A percentile compares a stretch with the other conserved stretches of the same genome.
Conservation (phyloP, 2,329 filamentous ascomycete genomes). For the Biscogniauxia mediterranea region DNA sequence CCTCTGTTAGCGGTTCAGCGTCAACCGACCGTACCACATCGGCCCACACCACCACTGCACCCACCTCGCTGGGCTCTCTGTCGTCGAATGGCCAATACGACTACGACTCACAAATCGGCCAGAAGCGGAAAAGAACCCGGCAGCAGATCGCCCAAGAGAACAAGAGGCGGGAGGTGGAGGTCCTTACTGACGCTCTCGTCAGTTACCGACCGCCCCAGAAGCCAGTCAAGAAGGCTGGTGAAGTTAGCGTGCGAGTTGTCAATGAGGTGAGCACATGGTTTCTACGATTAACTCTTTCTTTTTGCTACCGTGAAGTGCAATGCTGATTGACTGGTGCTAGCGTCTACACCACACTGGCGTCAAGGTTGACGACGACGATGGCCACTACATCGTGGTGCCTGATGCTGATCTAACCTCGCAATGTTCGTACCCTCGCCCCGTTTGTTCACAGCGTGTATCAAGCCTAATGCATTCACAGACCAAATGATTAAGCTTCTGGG, state of each 20-base stretch:
- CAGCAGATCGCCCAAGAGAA: constrained; percentile 81
- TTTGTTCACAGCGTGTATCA: background rate
- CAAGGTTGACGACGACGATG: constrained; percentile 93
- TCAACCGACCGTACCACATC: constrained; percentile 85
- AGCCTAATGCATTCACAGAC: constrained; percentile 52
- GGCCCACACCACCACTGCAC: constrained; percentile 78
- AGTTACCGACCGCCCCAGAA: constrained; percentile 85
- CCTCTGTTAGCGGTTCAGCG: constrained; percentile 69
- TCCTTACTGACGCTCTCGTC: constrained; percentile 66
- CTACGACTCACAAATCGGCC: constrained; percentile 67
- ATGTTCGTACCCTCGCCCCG: constrained; percentile 60
- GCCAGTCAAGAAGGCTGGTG: constrained; percentile 85
- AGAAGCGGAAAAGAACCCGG: constrained; percentile 83
- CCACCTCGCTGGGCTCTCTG: constrained; percentile 77
- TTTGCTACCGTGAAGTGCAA: background rate
- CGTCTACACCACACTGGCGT: constrained; percentile 47
- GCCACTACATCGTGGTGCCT: constrained; percentile 91
- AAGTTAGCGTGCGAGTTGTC: constrained; percentile 64
- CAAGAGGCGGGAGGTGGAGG: constrained; percentile 72
- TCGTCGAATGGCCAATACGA: constrained; percentile 64
- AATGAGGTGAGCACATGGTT: constrained; percentile 54
- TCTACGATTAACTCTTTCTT: too few species aligned
- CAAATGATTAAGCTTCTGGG: constrained; percentile 86
- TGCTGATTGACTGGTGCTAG: constrained; percentile 16
- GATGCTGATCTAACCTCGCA: constrained; percentile 82